Percentiles rank a stretch among this genome's conserved stretches.
Conservation (phyloP, 345 rosid species). For the Raphanus sativus region DNA sequence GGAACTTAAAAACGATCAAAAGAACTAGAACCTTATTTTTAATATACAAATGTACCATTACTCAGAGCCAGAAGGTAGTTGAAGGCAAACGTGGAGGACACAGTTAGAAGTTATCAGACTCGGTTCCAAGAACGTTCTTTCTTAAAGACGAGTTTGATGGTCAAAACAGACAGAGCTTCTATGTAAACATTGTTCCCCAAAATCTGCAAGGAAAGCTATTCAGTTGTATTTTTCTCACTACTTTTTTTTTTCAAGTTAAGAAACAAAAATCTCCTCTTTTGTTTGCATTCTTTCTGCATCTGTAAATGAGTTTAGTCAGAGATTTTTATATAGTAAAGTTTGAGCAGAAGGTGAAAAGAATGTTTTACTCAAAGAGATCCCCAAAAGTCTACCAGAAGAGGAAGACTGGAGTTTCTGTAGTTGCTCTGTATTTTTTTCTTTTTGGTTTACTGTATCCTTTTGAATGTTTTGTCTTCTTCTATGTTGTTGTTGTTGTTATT, state of each 20-base stretch:
- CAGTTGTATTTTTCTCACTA: conserved; percentile 28
- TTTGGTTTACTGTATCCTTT: neutral
- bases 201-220: conserved; percentile 16
- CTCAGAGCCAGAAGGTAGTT: conserved; percentile 19
- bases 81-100: conserved; percentile 29
- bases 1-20: conserved; percentile 49
- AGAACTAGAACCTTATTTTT: neutral
- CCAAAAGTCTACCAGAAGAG: conserved; percentile 24
- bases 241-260: neutral
- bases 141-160: conserved; percentile 15
- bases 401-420: conserved; percentile 16
- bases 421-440: neutral
- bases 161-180: conserved; percentile 14
- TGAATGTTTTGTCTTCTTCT: conserved; percentile 1
- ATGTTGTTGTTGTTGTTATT: conserved; percentile 1
- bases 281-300: conserved; percentile 21
- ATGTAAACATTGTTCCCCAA: conserved; percentile 2
- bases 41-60: conserved; percentile 36
- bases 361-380: conserved; percentile 1
- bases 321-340: conserved; percentile 34
- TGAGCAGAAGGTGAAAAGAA: conserved; percentile 28
- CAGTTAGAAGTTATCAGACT: conserved; percentile 8
- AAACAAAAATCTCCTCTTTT: conserved; percentile 4
- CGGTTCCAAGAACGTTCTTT: conserved; percentile 11
- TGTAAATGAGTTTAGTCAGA: conserved; percentile 43